Conservation (phyloP, 1,139 yeast species). For the Suhomyces bribrorum region DNA sequence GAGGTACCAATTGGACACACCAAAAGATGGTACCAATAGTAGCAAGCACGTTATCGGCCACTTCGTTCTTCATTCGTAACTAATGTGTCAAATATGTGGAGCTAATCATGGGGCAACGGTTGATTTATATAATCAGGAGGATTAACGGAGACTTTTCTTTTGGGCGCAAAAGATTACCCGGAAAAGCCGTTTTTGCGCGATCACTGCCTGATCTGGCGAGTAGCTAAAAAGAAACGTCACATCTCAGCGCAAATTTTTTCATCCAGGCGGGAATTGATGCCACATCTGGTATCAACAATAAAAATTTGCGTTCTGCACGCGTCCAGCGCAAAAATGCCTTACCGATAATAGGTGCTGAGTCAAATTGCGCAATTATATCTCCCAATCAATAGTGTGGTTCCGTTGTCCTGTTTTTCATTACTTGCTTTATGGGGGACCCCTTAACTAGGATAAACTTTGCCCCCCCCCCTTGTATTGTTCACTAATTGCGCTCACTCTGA, state of each 20-base stretch:
- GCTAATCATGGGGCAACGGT: not conserved
- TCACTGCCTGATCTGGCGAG: not conserved
- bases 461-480: not conserved
- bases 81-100: not conserved
- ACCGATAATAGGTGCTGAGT: not conserved
- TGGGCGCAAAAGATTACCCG: conserved; percentile 1
- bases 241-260: conserved; percentile 1
- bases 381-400: too few species aligned
- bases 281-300: not conserved
- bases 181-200: not conserved
- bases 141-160: not conserved
- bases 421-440: too few species aligned
- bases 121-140: not conserved
- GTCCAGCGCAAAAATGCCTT: not conserved
- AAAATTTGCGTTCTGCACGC: not conserved
- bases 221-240: not conserved
- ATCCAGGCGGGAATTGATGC: not conserved
- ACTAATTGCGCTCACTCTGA: conserved; percentile 20
- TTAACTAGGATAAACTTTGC: not conserved
- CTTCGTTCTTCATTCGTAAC: conserved; percentile 18
- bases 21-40: conserved; percentile 87
- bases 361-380: not conserved
- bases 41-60: conserved; percentile 78
- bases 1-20: conserved; percentile 91
- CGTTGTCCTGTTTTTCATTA: too few species aligned